Evolutionary conservation across 805 yeast species (phyloP).

Genomic region (Kluyveromyces dobzhanskii): DNA sequence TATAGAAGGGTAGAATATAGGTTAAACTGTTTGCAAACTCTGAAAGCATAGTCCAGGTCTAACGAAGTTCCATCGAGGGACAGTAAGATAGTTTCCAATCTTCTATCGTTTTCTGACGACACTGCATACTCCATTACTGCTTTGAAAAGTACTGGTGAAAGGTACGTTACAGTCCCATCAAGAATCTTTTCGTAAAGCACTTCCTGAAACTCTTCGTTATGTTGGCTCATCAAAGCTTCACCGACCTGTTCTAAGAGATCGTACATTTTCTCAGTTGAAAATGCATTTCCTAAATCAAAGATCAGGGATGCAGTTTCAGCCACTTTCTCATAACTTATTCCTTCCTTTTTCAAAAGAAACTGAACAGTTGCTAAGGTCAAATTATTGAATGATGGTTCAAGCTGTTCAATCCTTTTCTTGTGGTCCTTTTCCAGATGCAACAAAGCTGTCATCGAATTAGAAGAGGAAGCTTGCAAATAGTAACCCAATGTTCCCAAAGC

Average conservation of each 20-base stretch:
- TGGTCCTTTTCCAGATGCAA: conserved; percentile 11
- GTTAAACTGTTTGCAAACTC: conserved; percentile 46
- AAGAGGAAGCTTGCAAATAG: conserved; percentile 12
- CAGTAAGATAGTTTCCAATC: conserved; percentile 62
- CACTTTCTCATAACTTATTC: conserved; percentile 13
- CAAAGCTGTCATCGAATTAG: conserved; percentile 3
- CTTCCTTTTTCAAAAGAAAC: conserved; percentile 14
- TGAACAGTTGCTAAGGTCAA: conserved; percentile 24
- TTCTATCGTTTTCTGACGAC: conserved; percentile 33
- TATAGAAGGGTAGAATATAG: conserved; percentile 58
- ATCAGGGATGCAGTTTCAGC: conserved; percentile 10
- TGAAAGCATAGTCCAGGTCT: conserved; percentile 71
- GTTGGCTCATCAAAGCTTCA: conserved; percentile 12
- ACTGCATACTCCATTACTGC: conserved; percentile 49
- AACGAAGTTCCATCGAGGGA: conserved; percentile 55
- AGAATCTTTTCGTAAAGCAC: conserved; percentile 45
- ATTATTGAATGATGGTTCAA: conserved; percentile 23
- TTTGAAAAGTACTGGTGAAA: conserved; percentile 61
- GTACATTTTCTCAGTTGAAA: conserved; percentile 1
- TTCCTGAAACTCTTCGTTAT: conserved; percentile 39
- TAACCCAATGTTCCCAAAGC: conserved; percentile 20
- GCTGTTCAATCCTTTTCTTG: conserved; percentile 15
- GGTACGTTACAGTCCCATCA: conserved; percentile 33
- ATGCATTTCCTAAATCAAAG: neutral
- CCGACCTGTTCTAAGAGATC: conserved; percentile 10